phyloP scores from a whole-genome alignment of 129 eudicot species.

The Lactuca sativa region DNA sequence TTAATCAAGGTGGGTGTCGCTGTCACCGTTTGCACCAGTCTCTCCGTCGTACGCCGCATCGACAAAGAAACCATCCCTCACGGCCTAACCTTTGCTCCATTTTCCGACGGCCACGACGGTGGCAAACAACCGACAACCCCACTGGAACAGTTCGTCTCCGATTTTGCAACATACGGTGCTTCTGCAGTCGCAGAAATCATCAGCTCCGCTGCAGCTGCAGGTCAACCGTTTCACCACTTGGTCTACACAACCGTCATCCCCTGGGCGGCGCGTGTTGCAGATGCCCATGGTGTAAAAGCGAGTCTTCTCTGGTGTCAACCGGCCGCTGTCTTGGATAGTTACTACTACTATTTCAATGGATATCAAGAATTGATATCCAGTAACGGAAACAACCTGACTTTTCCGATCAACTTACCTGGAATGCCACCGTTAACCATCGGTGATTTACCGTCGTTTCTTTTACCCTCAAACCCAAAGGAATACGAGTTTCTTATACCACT shows the following conservation, averaged over 20 bases:
- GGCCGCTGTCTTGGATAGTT: slow-evolving; percentile 38
- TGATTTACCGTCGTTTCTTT: slow-evolving; percentile 39
- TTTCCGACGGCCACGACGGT: slow-evolving; percentile 23
- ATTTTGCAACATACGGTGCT: slow-evolving; percentile 8
- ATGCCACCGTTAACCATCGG: slow-evolving; percentile 16
- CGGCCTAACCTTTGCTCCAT: slow-evolving; percentile 20
- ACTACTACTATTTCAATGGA: slow-evolving; percentile 44
- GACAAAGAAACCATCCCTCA: slow-evolving; percentile 14
- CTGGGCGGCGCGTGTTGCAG: slow-evolving; percentile 51
- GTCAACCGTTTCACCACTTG: slow-evolving; percentile 32
- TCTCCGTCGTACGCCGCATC: slow-evolving; percentile 16
- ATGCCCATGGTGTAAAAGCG: slow-evolving; percentile 28
- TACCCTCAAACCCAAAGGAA: slow-evolving; percentile 15
- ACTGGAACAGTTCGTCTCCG: slow-evolving; percentile 22
- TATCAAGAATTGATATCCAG: slow-evolving; percentile 10
- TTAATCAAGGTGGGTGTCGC: slow-evolving; percentile 28
- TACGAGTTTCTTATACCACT: background rate
- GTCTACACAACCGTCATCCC: slow-evolving; percentile 42
- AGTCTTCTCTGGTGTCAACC: slow-evolving; percentile 59
- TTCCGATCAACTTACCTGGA: slow-evolving; percentile 33
- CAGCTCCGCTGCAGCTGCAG: background rate
- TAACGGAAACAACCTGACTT: background rate
- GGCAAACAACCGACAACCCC: slow-evolving; percentile 18
- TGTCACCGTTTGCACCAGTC: slow-evolving; percentile 36
- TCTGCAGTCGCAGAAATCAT: slow-evolving; percentile 20